phyloP scores from a whole-genome alignment of 1,284 basidiomycete species.

The Meripilus lineatus region DNA sequence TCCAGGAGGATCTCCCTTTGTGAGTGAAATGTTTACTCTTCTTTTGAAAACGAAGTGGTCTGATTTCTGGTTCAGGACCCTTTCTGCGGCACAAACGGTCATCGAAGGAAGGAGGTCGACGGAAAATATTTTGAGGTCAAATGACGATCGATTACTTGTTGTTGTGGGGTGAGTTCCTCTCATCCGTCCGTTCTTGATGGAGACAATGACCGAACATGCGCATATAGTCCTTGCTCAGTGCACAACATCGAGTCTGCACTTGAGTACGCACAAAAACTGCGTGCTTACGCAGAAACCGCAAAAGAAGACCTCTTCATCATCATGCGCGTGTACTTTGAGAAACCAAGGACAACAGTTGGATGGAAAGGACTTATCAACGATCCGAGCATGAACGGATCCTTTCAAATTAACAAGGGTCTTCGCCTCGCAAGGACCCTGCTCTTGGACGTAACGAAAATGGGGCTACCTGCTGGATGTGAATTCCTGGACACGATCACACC shows the following conservation, averaged over 20 bases:
- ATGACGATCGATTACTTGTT: conserved; percentile 87
- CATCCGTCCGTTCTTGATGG: too few species aligned
- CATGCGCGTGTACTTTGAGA: conserved; percentile 97
- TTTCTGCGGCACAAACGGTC: conserved; percentile 76
- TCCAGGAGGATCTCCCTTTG: conserved; percentile 85
- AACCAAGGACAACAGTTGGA: conserved; percentile 93
- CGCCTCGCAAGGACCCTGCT: conserved; percentile 88
- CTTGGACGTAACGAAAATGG: conserved; percentile 82
- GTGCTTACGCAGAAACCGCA: conserved; percentile 75
- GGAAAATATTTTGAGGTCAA: conserved; percentile 77
- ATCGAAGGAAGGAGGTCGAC: conserved; percentile 78
- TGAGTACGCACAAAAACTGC: conserved; percentile 80
- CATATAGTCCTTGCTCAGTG: conserved; percentile 82
- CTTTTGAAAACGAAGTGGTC: too few species aligned
- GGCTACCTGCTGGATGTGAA: conserved; percentile 85
- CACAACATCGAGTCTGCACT: conserved; percentile 83
- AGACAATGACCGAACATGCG: too few species aligned
- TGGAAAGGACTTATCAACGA: conserved; percentile 99
- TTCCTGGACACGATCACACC: conserved; percentile 87
- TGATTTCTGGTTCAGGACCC: conserved; percentile 39
- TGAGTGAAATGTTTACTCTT: conserved; percentile 28
- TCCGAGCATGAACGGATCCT: conserved; percentile 80
- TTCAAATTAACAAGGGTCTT: conserved; percentile 96
- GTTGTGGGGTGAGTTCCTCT: conserved; percentile 72
- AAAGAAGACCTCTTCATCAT: conserved; percentile 90